Evolutionary conservation across 2,329 filamentous ascomycete genomes (phyloP).

Genomic region (Alternaria arborescens): DNA sequence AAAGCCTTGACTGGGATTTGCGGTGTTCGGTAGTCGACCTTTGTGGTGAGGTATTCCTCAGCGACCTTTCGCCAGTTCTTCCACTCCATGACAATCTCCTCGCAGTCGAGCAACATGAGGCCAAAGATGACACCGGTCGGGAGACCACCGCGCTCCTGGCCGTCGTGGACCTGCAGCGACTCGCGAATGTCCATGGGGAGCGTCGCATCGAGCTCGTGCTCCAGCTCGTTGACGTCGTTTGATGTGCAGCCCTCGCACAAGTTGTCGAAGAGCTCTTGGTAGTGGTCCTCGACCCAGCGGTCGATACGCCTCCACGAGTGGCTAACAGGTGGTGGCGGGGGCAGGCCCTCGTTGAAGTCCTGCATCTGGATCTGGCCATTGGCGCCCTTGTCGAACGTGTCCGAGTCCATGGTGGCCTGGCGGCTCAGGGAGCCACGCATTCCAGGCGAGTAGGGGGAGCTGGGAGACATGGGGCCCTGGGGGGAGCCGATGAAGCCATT

Average conservation of each 20-base stretch:
- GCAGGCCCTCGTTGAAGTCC: slow-evolving; percentile 88
- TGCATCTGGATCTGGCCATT: slow-evolving; percentile 95
- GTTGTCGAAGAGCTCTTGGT: slow-evolving; percentile 92
- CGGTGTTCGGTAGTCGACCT: slow-evolving; percentile 64
- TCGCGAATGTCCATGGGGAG: slow-evolving; percentile 93
- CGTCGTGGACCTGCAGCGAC: slow-evolving; percentile 89
- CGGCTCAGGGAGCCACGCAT: slow-evolving; percentile 80
- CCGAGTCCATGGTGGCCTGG: slow-evolving; percentile 64
- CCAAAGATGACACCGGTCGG: slow-evolving; percentile 94
- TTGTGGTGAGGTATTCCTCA: slow-evolving; percentile 78
- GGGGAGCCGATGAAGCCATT: slow-evolving; percentile 70
- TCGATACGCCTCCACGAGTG: slow-evolving; percentile 97
- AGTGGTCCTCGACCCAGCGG: slow-evolving; percentile 91
- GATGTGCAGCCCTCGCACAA: slow-evolving; percentile 88
- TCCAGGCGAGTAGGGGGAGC: slow-evolving; percentile 86
- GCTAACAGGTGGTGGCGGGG: slow-evolving; percentile 83
- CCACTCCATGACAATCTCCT: slow-evolving; percentile 98
- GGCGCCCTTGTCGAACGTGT: slow-evolving; percentile 68
- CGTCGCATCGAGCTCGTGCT: slow-evolving; percentile 94
- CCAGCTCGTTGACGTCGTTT: slow-evolving; percentile 96
- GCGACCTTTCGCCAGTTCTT: slow-evolving; percentile 95
- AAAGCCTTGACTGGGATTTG: slow-evolving; percentile 75
- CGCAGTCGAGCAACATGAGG: slow-evolving; percentile 95
- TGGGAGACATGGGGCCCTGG: slow-evolving; percentile 64
- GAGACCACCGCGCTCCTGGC: slow-evolving; percentile 91